Evolutionary conservation across 257 asterid species (phyloP).

Genomic region (Penstemon barbatus): DNA sequence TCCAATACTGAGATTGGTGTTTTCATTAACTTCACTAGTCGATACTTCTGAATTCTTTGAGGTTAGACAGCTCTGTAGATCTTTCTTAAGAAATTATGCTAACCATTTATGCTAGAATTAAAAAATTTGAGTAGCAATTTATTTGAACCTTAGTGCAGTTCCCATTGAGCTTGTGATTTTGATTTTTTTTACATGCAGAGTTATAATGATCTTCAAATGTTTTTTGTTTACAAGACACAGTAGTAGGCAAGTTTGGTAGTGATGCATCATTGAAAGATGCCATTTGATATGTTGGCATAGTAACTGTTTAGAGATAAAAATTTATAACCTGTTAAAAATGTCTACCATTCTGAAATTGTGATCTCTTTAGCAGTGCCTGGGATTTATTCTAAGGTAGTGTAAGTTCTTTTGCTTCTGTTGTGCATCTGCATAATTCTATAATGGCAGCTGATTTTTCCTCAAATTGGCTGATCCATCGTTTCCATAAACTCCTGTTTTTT

Average conservation of each 20-base stretch:
- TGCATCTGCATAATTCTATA: neutral
- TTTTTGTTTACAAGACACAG: neutral
- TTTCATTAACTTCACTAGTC: slow-evolving; percentile 78
- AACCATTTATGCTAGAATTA: neutral
- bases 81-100: slow-evolving; percentile 4
- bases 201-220: slow-evolving; percentile 8
- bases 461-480: neutral
- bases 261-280: slow-evolving; percentile 11
- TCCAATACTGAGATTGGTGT: slow-evolving; percentile 76
- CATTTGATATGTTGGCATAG: neutral
- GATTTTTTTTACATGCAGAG: neutral
- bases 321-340: neutral
- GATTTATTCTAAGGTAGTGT: neutral
- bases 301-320: neutral
- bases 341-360: neutral
- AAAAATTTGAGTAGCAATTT: neutral
- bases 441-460: slow-evolving; percentile 4
- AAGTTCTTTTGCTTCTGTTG: neutral
- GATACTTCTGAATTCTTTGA: slow-evolving; percentile 85
- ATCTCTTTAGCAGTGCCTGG: neutral
- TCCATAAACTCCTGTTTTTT: neutral
- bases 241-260: neutral
- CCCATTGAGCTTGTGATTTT: neutral
- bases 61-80: slow-evolving; percentile 47
- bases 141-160: neutral